Evolutionary conservation across 2,329 filamentous ascomycete species (phyloP), one percentile per base, ranked within the genome.

Genomic region (Xylariomycetidae sp.): DNA sequence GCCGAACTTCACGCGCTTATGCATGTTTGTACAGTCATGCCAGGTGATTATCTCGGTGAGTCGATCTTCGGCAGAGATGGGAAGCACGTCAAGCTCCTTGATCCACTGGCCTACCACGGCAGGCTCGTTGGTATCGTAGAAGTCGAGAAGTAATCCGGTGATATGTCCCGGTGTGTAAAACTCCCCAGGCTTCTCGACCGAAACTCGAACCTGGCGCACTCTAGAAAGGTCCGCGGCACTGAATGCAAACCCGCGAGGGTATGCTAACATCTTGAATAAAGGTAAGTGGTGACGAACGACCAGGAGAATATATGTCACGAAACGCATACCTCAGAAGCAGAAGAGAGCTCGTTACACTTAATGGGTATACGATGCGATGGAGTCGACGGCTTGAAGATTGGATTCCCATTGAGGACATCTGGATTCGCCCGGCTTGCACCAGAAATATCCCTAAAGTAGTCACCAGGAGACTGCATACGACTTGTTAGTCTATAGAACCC

Each of bases 81-180:
- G 36, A n/a, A 48, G 14, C 3, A 28, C 26, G 17, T 18, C 37
- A 25, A 35, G 22, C 31, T 45, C 38, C 9, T 40, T 34, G 6
- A 46, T 22, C 46, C 46, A 50, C 27, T 49, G 46, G 1, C 46
- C 46, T 13, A 49, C 5, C n/a, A 50, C 37, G 15, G 38, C 22
- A 3, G 46, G 41, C 10, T 16, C 16, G 6, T 26, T 27, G 4
- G 37, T 42, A 16, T 44, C 40, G 5, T 40, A 7, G 26, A 46
- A 50, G 31, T 49, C 44, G 15, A 50, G 36, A 33, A 33, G 37
- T 4, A 50, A 36, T 3, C 46, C 46, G 4, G 46, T 36, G 16
- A 50, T 40, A 31, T 41, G 36, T 13, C 27, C 20, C 4, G 11
- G 17, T n/a, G n/a, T n/a, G 8, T 25, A 13, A 3, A 27, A 20